phyloP scores from a whole-genome alignment of 2,329 filamentous ascomycete species.

The Botryotinia narcissicola region DNA sequence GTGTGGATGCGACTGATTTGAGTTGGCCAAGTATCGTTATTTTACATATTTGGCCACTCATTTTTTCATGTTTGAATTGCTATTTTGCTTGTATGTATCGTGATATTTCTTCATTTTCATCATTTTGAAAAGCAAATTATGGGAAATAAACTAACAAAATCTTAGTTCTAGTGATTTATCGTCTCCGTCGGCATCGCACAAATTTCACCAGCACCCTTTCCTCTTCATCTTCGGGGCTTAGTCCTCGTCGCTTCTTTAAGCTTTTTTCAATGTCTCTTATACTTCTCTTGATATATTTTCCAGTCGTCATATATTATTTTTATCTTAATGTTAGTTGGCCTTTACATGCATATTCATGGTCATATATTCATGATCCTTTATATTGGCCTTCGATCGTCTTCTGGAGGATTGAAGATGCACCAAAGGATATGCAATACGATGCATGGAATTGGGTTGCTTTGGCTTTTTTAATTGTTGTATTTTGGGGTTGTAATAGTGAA shows the following conservation, averaged over 20 bases:
- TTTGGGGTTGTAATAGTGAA: constrained; percentile 64
- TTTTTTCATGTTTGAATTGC: constrained; percentile 51
- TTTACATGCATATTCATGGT: constrained; percentile 51
- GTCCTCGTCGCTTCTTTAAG: constrained; percentile 59
- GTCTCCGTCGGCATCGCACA: constrained; percentile 58
- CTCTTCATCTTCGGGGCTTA: constrained; percentile 50
- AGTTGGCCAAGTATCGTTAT: constrained; percentile 58
- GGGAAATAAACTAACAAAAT: background rate
- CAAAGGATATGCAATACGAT: constrained; percentile 46
- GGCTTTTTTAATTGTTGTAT: constrained; percentile 56
- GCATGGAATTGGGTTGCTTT: constrained; percentile 56
- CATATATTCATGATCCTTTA: constrained; percentile 46
- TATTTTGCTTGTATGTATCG: constrained; percentile 56
- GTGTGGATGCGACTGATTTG: constrained; percentile 50
- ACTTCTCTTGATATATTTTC: constrained; percentile 51
- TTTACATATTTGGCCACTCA: constrained; percentile 53
- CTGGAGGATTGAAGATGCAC: constrained; percentile 43
- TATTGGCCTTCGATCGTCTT: constrained; percentile 50
- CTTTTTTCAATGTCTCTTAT: constrained; percentile 56
- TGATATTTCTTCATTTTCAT: background rate
- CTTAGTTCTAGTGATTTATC: constrained; percentile 56
- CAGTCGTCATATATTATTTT: constrained; percentile 52
- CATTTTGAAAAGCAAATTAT: fast-evolving
- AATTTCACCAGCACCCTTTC: constrained; percentile 56
- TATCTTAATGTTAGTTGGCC: constrained; percentile 46